Base-by-base conservation (phyloP, 2,329 filamentous ascomycete genomes). In the Penicillium sp. region DNA sequence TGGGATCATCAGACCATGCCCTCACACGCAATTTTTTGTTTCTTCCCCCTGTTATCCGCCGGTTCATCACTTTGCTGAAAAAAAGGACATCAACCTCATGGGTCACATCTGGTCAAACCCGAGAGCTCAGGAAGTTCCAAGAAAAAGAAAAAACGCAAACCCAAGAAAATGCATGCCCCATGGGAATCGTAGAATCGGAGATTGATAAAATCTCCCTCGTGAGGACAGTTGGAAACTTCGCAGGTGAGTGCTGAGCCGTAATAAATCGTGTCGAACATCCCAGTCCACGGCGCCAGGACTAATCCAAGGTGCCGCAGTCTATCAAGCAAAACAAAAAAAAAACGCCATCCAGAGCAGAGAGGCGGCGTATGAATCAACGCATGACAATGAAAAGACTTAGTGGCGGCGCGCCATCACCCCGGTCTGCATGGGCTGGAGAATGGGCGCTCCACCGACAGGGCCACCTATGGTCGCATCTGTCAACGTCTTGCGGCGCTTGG, bases 401-500 rank as follows among this genome's bases (percentile, higher is more conserved):
- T 65, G 63, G 38, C 65, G 65, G 27, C 67, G 64, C 36, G 59
- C 51, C 47, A 68, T 60, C n/a, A 64, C 64, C 30, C 61, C 65
- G n/a, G 64, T 67, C 48, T 67, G 71, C 59, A 70, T 67, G 25
- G 61, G 69, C 48, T 70, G 71, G 51, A 68, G 59, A 34, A 66
- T 48, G 33, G 65, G 57, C 7, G 64, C 54, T 4, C 65, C 64
- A 11, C 64, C 64, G 15, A 73, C 60, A 23, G 69, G 63, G 26
- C 70, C 69, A 23, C 74, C 72, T 28, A 76, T 68, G 4, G 60
- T 61, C 8, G 74, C 70, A 54, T 87, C 82, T 48, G 80, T 77
- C 51, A 86, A 74, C 0, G 86, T 90, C 73, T 90, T 91, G 49
- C 87, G 82, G 53, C 88, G 81, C 71, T 94, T 94, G 43, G 84